Evolutionary conservation across 805 yeast genomes (phyloP), one percentile per base, ranked within the genome.

Genomic region (Hanseniaspora osmophila): DNA sequence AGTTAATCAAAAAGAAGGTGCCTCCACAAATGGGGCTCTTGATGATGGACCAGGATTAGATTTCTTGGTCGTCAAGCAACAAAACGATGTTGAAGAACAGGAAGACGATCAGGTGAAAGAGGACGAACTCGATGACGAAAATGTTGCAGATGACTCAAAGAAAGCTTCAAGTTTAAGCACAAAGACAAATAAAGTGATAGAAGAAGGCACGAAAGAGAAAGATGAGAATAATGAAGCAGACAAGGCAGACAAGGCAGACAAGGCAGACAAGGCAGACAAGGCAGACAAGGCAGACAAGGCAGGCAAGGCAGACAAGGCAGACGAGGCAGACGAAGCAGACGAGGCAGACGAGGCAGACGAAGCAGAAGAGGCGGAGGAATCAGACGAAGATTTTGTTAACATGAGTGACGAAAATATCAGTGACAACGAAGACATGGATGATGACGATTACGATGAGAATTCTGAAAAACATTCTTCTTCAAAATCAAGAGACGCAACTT

Each of bases 1-100:
- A 41, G 71, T 80, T 9, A 74, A 78, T 33, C 85, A 84, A 13
- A 64, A 56, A 19, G 13, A 38, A 37, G 84, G 79, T 50, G 66
- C 79, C 49, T 77, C 76, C 1, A 82, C 79, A 6, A 71, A 63
- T 42, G 66, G 58, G 7, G 27, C 27, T 22, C 27, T 22, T 48
- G 61, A 54, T 10, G 61, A 56, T 15, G 51, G 47, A 33, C 54
- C 49, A 17, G 60, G 54, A 29, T 47, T 56, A 40, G 57, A 59
- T 41, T 52, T 59, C 30, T 53, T 59, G 45, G 55, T 54, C 40
- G 53, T 60, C n/a, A 60, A 56, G 35, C 53, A 40, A 27, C 48
- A 46, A 30, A 35, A 46, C 32, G 46, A 46, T 41, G 42, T 32
- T 16, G 46, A 29, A 3, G 41, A 41, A 3, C 32, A 62, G 12